phyloP scores from a whole-genome alignment of 2,329 filamentous ascomycete genomes.

The Penicillium sp. region DNA sequence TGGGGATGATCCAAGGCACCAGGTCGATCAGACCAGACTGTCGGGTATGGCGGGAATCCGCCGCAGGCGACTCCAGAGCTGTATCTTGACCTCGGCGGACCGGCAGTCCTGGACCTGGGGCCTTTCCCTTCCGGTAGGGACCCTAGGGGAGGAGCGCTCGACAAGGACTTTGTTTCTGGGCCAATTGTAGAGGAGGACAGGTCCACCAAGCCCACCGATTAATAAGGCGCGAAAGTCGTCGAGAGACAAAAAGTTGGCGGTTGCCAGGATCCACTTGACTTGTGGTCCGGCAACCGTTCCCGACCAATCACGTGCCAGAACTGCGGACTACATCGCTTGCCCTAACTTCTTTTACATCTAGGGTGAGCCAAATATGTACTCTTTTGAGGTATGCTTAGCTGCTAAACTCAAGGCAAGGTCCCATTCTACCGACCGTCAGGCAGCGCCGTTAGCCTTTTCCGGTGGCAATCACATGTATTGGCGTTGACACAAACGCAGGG shows the following conservation, averaged over 20 bases:
- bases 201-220: no score
- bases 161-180: no score
- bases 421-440: background rate
- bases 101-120: background rate
- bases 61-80: slow-evolving; percentile 6
- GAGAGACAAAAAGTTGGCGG: background rate
- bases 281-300: background rate
- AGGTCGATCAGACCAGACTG: slow-evolving; percentile 19
- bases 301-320: background rate
- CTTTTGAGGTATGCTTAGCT: no score
- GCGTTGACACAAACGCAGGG: background rate
- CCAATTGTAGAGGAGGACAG: no score
- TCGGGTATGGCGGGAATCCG: slow-evolving; percentile 16
- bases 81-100: slow-evolving; percentile 10
- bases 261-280: background rate
- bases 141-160: no score
- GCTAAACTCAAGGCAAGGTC: background rate
- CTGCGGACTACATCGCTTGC: background rate
- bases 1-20: slow-evolving; percentile 14
- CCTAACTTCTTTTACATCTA: background rate
- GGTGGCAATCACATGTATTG: background rate
- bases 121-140: background rate
- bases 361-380: no score
- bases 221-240: no score
- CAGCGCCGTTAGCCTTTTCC: background rate